Base-by-base conservation (phyloP, 352 stramenopile genomes). In the Phytophthora capsici region DNA sequence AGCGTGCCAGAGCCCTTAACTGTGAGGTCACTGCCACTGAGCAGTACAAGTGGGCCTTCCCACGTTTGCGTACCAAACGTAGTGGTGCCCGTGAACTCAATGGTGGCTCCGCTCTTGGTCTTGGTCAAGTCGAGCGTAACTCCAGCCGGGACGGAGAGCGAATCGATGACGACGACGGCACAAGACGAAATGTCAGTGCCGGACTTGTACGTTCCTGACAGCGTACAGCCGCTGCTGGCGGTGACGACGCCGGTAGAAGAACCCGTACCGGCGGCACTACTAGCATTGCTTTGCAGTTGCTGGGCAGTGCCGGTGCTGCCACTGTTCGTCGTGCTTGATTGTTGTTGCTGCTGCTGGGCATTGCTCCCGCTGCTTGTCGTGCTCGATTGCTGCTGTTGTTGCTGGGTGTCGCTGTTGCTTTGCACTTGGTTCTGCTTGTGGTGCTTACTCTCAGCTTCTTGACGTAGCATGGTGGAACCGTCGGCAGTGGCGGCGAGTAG, bases 31-130 rank as follows among this genome's bases (percentile, higher is more conserved):
- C 14, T 67, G 20, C 67, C 67, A 13, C 57, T 50, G 22, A 79
- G 40, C 3, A 54, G 34, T 19, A 79, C 59, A 1, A 79, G 62
- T 16, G 69, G 66, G 7, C 72, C 72, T 12, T 50, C 58, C 67
- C 67, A 80, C 45, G 54, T 57, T n/a, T 63, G 41, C 2, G 52
- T 66, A 13, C 63, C 71, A 40, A 80, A 80, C 3, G 57, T 80
- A 2, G 68, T 77, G 14, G 63, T 75, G 23, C 68, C 71, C 28
- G 37, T 38, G 57, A 77, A 73, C 8, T 53, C 59, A 51, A 77
- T 73, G 38, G 57, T 64, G 9, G 69, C 58, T 16, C 71, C 71
- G 1, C 1, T 60, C 59, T 71, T 66, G 25, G 67, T 22, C n/a
- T 56, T 57, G 34, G 54, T 74, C 32, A 81, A 26, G 52, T 75